These are phyloP conservation scores for Chaetomiaceae sp. DNA, from an alignment of 2,329 filamentous ascomycete genomes.

Conservation along the genomic window DNA sequence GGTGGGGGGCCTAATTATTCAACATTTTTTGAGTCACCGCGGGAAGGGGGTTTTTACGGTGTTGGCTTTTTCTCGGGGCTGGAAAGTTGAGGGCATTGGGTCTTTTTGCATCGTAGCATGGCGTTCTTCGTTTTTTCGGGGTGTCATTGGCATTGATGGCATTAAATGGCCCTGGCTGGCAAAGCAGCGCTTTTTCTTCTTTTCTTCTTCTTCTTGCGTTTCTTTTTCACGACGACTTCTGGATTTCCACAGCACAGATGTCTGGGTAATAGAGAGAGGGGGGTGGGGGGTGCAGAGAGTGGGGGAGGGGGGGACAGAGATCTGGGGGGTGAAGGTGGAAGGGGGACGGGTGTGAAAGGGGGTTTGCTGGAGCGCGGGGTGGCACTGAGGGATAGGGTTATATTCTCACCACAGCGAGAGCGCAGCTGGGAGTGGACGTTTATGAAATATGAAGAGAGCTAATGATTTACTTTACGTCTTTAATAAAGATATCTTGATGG, in stretches of 20 bases:
- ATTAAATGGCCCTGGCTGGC: background rate
- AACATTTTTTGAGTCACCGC: background rate
- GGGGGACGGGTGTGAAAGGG: too few species aligned
- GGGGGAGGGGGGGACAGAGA: too few species aligned
- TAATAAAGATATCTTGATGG: too few species aligned
- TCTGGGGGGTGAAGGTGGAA: too few species aligned
- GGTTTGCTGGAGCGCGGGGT: too few species aligned
- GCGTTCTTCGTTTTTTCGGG: constrained; percentile 11
- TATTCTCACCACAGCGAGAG: too few species aligned
- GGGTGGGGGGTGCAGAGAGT: too few species aligned
- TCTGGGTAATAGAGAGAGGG: background rate
- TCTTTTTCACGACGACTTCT: background rate
- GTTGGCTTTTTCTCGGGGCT: too few species aligned
- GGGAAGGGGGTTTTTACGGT: background rate
- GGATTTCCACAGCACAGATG: background rate
- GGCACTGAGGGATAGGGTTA: too few species aligned
- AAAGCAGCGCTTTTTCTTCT: background rate
- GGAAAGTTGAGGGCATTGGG: constrained; percentile 17
- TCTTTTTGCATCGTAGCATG: constrained; percentile 11
- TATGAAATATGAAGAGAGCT: too few species aligned
- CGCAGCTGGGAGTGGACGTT: too few species aligned
- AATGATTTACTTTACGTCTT: too few species aligned
- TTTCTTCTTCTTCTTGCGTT: background rate
- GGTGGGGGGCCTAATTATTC: background rate
- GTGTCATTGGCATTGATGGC: constrained; percentile 2